A percentile compares a stretch with the other conserved stretches of the same genome.
Conservation (phyloP, 1,284 basidiomycete genomes). For the Microbotryum lychnidis-dioicae region DNA sequence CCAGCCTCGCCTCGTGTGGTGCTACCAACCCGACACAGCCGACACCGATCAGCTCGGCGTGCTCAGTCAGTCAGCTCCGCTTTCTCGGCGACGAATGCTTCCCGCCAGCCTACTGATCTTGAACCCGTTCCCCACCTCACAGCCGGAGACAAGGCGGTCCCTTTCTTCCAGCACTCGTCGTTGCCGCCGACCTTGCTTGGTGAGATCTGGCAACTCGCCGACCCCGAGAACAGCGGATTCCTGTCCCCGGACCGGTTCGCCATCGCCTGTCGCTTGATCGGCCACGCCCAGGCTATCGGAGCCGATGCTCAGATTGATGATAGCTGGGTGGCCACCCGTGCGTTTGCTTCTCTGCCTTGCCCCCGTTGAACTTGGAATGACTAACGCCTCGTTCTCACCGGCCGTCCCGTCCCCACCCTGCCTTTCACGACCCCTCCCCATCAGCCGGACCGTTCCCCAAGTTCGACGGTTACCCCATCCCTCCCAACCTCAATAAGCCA, state of each 20-base stretch:
- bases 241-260: constrained; percentile 77
- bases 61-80: constrained; percentile 17
- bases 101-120: not conserved
- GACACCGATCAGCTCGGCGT: constrained; percentile 36
- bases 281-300: constrained; percentile 76
- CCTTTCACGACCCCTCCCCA: not conserved
- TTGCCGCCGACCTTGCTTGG: constrained; percentile 70
- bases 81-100: constrained; percentile 1
- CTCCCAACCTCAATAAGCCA: constrained; percentile 35
- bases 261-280: constrained; percentile 78
- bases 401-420: not conserved
- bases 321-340: constrained; percentile 49
- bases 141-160: constrained; percentile 37
- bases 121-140: not conserved
- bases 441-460: constrained; percentile 71
- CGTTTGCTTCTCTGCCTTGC: constrained; percentile 35
- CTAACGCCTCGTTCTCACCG: not conserved
- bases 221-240: constrained; percentile 86
- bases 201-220: constrained; percentile 87
- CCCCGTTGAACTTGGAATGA: not conserved
- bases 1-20: not conserved
- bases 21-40: constrained; percentile 14
- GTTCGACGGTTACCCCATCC: constrained; percentile 62
- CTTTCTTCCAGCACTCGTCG: constrained; percentile 34
- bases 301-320: constrained; percentile 51